A percentile compares a stretch with the other conserved stretches of the same genome.
Conservation (phyloP, 495 filamentous ascomycete species). For the Aeminium ludgeri region DNA sequence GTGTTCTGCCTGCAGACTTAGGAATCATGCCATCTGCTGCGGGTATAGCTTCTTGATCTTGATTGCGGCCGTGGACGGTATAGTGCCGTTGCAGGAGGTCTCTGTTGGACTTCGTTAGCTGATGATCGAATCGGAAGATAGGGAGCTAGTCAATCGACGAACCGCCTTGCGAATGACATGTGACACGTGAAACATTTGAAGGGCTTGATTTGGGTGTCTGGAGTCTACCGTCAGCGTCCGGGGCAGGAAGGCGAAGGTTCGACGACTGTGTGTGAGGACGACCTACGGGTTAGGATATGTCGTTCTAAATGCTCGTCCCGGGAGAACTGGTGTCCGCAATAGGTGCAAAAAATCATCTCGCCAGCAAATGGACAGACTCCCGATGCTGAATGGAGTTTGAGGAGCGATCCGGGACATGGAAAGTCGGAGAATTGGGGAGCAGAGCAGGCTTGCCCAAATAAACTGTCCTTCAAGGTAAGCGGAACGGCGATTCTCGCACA, state of each 20-base stretch:
- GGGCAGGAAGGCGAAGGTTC: not conserved
- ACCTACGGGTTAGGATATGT: slow-evolving; percentile 44
- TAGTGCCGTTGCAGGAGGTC: slow-evolving; percentile 45
- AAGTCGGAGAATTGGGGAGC: not conserved
- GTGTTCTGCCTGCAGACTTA: slow-evolving; percentile 27
- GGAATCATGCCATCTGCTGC: slow-evolving; percentile 26
- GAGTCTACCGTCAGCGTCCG: slow-evolving; percentile 3
- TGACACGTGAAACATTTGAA: slow-evolving; percentile 41
- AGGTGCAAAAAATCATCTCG: slow-evolving; percentile 40
- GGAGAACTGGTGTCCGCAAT: slow-evolving; percentile 47
- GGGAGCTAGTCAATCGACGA: slow-evolving; percentile 13
- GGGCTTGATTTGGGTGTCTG: slow-evolving; percentile 51
- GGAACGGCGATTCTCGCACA: not conserved
- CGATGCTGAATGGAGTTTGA: not conserved
- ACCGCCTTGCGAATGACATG: slow-evolving; percentile 46
- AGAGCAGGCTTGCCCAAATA: too few relatives aligned
- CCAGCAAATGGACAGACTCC: not conserved
- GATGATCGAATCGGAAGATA: not conserved
- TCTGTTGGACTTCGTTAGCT: slow-evolving; percentile 22
- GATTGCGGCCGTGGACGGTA: slow-evolving; percentile 27
- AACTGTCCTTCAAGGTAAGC: too few relatives aligned
- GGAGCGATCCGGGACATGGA: not conserved
- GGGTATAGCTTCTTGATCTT: slow-evolving; percentile 26
- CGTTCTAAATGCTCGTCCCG: slow-evolving; percentile 50
- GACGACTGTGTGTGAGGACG: not conserved